A percentile compares a stretch with the other conserved stretches of the same genome.
Evolutionary conservation across 2,329 filamentous ascomycete species (phyloP).

Genomic region (Colletotrichum sp.): DNA sequence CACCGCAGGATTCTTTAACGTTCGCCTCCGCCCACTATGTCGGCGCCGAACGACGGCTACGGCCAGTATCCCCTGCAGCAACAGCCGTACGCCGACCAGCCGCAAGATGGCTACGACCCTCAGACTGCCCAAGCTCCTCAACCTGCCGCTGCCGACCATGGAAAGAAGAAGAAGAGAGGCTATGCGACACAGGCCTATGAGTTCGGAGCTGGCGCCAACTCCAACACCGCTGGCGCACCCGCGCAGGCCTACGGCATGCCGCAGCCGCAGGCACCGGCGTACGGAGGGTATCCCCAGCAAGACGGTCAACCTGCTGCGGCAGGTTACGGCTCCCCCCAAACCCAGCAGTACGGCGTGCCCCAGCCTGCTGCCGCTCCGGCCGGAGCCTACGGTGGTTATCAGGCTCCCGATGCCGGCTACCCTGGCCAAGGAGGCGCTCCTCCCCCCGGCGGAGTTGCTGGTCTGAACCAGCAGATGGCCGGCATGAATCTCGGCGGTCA

Average conservation of each 20-base stretch:
- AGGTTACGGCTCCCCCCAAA: constrained; percentile 46
- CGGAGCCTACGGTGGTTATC: constrained; percentile 64
- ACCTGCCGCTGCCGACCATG: constrained; percentile 45
- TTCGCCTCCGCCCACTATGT: constrained; percentile 48
- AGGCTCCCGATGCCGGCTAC: constrained; percentile 71
- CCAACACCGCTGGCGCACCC: constrained; percentile 51
- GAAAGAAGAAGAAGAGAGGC: constrained; percentile 87
- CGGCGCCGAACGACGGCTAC: constrained; percentile 60
- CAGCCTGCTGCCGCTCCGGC: constrained; percentile 43
- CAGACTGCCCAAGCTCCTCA: constrained; percentile 33
- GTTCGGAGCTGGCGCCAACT: constrained; percentile 85
- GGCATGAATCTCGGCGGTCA: constrained; percentile 78
- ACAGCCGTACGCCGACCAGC: constrained; percentile 45
- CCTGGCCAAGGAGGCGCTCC: constrained; percentile 51
- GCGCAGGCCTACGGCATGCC: constrained; percentile 50
- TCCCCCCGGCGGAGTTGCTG: constrained; percentile 60
- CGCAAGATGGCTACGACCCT: constrained; percentile 38
- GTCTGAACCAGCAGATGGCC: constrained; percentile 83
- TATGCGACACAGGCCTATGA: constrained; percentile 96
- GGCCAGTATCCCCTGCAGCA: constrained; percentile 51
- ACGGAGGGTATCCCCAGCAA: constrained; percentile 64
- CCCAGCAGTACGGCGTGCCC: constrained; percentile 43
- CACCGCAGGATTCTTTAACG: neutral
- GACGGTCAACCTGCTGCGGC: constrained; percentile 43
- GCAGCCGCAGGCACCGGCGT: constrained; percentile 50